Evolutionary conservation across 1,139 yeast species (phyloP).

Genomic region (Taphrina sp.): DNA sequence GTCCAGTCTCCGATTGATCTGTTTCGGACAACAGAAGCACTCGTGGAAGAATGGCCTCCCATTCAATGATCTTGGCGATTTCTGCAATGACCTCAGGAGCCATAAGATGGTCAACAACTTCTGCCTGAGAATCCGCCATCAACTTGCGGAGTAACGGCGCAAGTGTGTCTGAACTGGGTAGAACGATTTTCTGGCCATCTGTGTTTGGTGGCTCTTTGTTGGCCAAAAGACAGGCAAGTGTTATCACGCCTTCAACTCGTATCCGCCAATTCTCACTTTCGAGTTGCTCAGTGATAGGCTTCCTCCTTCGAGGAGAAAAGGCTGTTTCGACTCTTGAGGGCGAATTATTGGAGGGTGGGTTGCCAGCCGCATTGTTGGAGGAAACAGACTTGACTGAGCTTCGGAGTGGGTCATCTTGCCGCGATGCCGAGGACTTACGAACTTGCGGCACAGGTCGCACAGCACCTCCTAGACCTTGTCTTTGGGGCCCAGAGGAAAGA

Average conservation of each 20-base stretch:
- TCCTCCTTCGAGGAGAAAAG: slow-evolving; percentile 14
- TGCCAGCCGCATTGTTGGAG: slow-evolving; percentile 9
- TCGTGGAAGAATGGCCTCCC: slow-evolving; percentile 34
- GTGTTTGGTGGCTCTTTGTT: slow-evolving; percentile 33
- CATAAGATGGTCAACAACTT: slow-evolving; percentile 34
- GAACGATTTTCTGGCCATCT: slow-evolving; percentile 23
- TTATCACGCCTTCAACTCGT: slow-evolving; percentile 34
- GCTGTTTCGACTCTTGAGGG: slow-evolving; percentile 8
- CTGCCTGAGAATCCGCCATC: slow-evolving; percentile 34
- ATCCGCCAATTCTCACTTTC: slow-evolving; percentile 30
- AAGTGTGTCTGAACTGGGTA: slow-evolving; percentile 32
- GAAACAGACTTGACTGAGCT: slow-evolving; percentile 10
- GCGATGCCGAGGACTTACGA: slow-evolving; percentile 10
- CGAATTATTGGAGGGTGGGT: not conserved
- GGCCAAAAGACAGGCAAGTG: slow-evolving; percentile 35
- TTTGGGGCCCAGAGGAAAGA: slow-evolving; percentile 33
- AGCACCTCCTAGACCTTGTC: slow-evolving; percentile 33
- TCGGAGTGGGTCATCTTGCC: slow-evolving; percentile 18
- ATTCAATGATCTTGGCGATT: slow-evolving; percentile 30
- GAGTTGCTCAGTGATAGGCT: slow-evolving; percentile 34
- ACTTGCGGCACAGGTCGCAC: slow-evolving; percentile 24
- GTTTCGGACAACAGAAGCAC: slow-evolving; percentile 34
- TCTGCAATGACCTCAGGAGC: slow-evolving; percentile 36
- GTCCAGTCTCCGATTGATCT: slow-evolving; percentile 33
- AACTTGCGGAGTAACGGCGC: slow-evolving; percentile 32